Conservation (phyloP, 2,329 filamentous ascomycete genomes). For the Rutstroemia sp. region DNA sequence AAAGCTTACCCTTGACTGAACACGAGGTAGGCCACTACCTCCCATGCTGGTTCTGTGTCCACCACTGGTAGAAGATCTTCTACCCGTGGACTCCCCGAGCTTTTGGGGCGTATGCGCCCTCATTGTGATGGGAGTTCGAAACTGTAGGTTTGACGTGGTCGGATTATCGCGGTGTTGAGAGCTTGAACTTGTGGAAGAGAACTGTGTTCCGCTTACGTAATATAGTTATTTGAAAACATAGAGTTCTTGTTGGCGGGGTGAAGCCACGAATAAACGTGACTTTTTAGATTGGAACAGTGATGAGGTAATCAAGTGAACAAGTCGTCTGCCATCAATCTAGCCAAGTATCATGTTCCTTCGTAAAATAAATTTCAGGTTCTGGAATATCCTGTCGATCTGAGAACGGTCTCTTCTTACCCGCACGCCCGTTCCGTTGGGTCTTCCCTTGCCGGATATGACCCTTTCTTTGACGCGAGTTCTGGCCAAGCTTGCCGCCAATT, state of each 20-base stretch:
- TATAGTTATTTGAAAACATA: constrained; percentile 11
- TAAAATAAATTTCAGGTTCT: too few relatives aligned
- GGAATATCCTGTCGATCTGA: too few relatives aligned
- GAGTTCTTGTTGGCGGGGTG: constrained; percentile 14
- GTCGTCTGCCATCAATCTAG: too few relatives aligned
- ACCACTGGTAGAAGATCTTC: constrained; percentile 22
- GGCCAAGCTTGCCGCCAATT: too few relatives aligned
- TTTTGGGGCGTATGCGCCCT: constrained; percentile 26
- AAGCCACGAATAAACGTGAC: background rate
- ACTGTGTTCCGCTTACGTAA: background rate
- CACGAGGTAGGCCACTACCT: constrained; percentile 24
- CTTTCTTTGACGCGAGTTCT: too few relatives aligned
- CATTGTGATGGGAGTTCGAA: constrained; percentile 15
- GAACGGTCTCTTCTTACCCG: too few relatives aligned
- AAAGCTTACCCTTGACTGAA: constrained; percentile 24
- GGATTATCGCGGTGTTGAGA: constrained; percentile 5
- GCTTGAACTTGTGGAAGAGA: background rate
- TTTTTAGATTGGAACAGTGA: too few relatives aligned
- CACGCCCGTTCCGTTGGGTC: too few relatives aligned
- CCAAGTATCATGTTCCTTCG: too few relatives aligned
- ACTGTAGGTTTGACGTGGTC: background rate
- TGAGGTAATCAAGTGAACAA: too few relatives aligned
- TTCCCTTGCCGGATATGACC: too few relatives aligned
- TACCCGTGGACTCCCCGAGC: constrained; percentile 17
- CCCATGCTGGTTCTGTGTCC: constrained; percentile 22